phyloP scores from a whole-genome alignment of 192 early-diverging fungal genomes.

The Rhizophlyctis rosea region DNA sequence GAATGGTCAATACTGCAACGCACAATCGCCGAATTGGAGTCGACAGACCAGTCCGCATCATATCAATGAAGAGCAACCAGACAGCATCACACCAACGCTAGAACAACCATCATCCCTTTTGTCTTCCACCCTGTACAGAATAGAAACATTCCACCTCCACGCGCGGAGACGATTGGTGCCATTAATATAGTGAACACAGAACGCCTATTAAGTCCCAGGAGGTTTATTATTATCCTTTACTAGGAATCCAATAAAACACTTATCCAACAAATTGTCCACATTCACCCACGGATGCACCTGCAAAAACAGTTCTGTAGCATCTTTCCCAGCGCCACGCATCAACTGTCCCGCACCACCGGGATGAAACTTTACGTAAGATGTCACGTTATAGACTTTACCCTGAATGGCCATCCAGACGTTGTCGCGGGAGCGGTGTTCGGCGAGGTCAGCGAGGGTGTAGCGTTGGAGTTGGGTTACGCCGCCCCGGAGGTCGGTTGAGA shows the following conservation, averaged over 20 bases:
- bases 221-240: constrained; percentile 23
- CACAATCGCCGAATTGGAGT: constrained; percentile 27
- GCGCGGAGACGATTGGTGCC: too few species aligned
- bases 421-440: constrained; percentile 67
- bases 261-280: constrained; percentile 78
- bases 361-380: constrained; percentile 84
- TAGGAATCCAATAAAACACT: constrained; percentile 64
- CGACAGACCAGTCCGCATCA: too few species aligned
- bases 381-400: constrained; percentile 91
- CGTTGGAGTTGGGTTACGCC: constrained; percentile 54
- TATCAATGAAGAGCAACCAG: too few species aligned
- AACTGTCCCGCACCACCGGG: constrained; percentile 73
- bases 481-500: constrained; percentile 66
- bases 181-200: too few species aligned
- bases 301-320: constrained; percentile 83
- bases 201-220: too few species aligned
- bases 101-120: too few species aligned
- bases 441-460: constrained; percentile 72
- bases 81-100: too few species aligned
- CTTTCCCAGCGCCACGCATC: constrained; percentile 78
- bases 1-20: constrained; percentile 30
- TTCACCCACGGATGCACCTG: constrained; percentile 96
- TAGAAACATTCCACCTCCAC: too few species aligned
- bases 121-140: too few species aligned
- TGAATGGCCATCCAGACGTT: constrained; percentile 89